Percentiles rank a stretch among this genome's conserved stretches.
These are phyloP conservation scores for Euphrasia arctica DNA, from an alignment of 305 asterid genomes.

Conservation along the genomic window DNA sequence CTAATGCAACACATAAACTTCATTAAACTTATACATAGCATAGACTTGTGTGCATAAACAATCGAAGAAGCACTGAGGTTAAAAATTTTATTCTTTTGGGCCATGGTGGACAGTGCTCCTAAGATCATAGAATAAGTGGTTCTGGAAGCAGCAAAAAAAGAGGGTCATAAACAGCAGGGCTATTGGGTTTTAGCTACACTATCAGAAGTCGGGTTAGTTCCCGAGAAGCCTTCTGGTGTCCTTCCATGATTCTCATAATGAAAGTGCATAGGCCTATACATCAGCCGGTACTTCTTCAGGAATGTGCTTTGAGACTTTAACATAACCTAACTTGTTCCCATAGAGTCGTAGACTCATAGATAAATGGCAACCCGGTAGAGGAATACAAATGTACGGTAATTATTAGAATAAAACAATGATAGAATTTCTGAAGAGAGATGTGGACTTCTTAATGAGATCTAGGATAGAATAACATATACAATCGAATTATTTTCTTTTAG, in stretches of 20 bases:
- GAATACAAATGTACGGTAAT: slow-evolving; percentile 12
- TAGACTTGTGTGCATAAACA: slow-evolving; percentile 1
- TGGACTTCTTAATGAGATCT: not conserved
- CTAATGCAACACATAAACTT: not conserved
- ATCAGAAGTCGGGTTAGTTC: too few species aligned
- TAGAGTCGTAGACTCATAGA: not conserved
- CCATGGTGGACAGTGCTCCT: too few species aligned
- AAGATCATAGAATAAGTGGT: too few species aligned
- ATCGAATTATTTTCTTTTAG: too few species aligned
- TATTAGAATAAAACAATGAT: not conserved
- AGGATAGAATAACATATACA: not conserved
- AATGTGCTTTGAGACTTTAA: not conserved
- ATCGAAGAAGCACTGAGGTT: not conserved
- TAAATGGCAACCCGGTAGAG: slow-evolving; percentile 16
- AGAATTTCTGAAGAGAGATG: not conserved
- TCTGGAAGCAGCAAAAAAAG: too few species aligned
- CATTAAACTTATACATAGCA: slow-evolving; percentile 4
- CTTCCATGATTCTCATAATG: too few species aligned
- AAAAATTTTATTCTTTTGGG: not conserved
- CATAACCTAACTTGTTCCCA: slow-evolving; percentile 14
- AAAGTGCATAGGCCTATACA: too few species aligned
- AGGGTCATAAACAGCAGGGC: too few species aligned
- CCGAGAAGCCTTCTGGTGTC: too few species aligned
- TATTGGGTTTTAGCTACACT: too few species aligned
- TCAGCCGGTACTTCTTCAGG: too few species aligned